These are phyloP conservation scores for Pisolithus marmoratus DNA, from an alignment of 768 basidiomycete species.

Conservation along the genomic window DNA sequence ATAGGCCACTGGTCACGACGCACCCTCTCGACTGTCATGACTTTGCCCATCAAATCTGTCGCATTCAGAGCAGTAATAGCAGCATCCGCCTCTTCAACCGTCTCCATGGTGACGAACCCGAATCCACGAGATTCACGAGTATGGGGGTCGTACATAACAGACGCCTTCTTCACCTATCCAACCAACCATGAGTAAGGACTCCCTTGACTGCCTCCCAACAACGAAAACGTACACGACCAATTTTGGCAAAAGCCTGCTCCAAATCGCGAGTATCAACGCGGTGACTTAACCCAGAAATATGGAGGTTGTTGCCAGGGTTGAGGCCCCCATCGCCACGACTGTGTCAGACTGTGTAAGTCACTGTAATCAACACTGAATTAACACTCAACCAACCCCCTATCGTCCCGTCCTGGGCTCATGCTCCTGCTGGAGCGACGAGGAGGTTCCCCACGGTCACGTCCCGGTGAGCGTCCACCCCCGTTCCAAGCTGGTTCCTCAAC, in stretches of 20 bases:
- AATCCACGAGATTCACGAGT: constrained; percentile 71
- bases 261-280: constrained; percentile 79
- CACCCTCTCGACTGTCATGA: constrained; percentile 85
- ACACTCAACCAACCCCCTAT: constrained; percentile 46
- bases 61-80: constrained; percentile 80
- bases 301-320: constrained; percentile 65
- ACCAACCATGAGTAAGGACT: not conserved
- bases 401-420: constrained; percentile 63
- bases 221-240: constrained; percentile 62
- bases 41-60: constrained; percentile 84
- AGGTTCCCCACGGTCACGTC: constrained; percentile 38
- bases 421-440: constrained; percentile 72
- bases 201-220: not conserved
- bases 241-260: constrained; percentile 82
- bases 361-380: not conserved
- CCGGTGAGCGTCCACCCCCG: constrained; percentile 39
- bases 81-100: constrained; percentile 84
- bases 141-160: constrained; percentile 68
- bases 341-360: not conserved
- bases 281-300: constrained; percentile 54
- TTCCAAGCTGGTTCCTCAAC: constrained; percentile 58
- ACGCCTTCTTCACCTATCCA: constrained; percentile 52
- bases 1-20: constrained; percentile 1
- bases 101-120: constrained; percentile 88
- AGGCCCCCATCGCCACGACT: constrained; percentile 30